Percentiles rank a stretch among this genome's conserved stretches.
These are phyloP conservation scores for Umbilicaria muhlenbergii DNA, from an alignment of 495 filamentous ascomycete species.

Conservation along the genomic window DNA sequence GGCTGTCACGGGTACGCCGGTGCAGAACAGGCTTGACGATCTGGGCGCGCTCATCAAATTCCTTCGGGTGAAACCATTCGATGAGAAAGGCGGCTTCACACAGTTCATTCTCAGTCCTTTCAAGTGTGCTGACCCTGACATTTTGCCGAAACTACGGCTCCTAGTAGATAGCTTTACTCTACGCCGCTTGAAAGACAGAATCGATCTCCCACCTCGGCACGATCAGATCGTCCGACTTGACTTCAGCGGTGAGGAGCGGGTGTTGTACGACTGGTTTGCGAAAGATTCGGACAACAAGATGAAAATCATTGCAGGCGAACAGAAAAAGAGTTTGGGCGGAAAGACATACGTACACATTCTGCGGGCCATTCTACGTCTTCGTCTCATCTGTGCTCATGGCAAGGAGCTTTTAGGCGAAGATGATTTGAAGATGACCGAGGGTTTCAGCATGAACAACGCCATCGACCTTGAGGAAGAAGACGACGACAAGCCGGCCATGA, in stretches of 20 bases:
- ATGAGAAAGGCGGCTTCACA: constrained; percentile 55
- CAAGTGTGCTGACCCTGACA: constrained; percentile 59
- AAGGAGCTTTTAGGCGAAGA: constrained; percentile 71
- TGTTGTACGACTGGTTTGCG: constrained; percentile 45
- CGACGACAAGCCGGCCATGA: constrained; percentile 33
- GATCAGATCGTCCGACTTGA: constrained; percentile 52
- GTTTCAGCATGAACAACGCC: constrained; percentile 61
- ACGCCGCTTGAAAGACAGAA: constrained; percentile 81
- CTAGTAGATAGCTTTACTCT: constrained; percentile 86
- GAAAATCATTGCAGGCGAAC: constrained; percentile 33
- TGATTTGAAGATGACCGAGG: constrained; percentile 63
- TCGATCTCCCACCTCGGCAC: constrained; percentile 58
- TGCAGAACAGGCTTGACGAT: constrained; percentile 87
- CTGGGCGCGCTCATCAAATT: constrained; percentile 83
- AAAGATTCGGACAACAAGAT: constrained; percentile 47
- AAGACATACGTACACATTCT: constrained; percentile 79
- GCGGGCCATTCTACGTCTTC: constrained; percentile 77
- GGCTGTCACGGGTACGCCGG: constrained; percentile 88
- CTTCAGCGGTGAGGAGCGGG: constrained; percentile 37
- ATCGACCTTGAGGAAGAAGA: constrained; percentile 75
- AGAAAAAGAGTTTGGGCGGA: constrained; percentile 52
- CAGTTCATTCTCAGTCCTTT: constrained; percentile 71
- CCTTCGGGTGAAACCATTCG: constrained; percentile 71
- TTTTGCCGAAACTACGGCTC: constrained; percentile 71
- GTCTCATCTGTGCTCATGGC: constrained; percentile 82